A percentile compares a stretch with the other conserved stretches of the same genome.
Conservation (phyloP, 2,329 filamentous ascomycete species). For the Penicillium sclerotiorum region DNA sequence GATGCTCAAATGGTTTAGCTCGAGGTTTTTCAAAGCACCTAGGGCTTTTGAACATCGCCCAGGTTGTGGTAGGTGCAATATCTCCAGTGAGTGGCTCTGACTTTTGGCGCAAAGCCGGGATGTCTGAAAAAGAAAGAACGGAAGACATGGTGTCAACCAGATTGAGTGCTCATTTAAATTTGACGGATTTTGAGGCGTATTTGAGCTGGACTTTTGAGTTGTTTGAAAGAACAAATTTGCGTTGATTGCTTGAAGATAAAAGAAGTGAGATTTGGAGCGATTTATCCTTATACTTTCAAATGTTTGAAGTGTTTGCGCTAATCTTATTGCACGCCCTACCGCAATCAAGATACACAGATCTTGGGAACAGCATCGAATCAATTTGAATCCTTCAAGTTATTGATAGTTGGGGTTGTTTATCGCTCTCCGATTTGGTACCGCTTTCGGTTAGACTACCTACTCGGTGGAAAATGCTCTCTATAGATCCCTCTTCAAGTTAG, state of each 20-base stretch:
- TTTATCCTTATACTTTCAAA: no score
- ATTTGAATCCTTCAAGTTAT: no score
- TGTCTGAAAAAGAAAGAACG: not conserved
- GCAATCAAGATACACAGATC: no score
- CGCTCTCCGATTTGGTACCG: not conserved
- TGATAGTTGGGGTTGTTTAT: not conserved
- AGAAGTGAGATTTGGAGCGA: no score
- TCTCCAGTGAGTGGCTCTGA: not conserved
- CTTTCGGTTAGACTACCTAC: not conserved
- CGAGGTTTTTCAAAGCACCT: not conserved
- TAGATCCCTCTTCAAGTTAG: not conserved
- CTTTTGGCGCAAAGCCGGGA: not conserved
- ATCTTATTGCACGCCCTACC: no score
- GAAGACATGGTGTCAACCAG: not conserved
- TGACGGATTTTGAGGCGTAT: no score
- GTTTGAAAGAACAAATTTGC: no score
- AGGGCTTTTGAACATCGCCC: not conserved
- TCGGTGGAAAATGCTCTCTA: not conserved
- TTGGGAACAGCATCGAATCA: no score
- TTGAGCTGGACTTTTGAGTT: no score
- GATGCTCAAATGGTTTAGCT: not conserved
- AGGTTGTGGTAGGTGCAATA: not conserved
- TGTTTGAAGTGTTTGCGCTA: no score
- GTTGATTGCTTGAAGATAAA: no score
- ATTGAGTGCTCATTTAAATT: no score